Evolutionary conservation across 1,284 basidiomycete genomes (phyloP), one percentile per base, ranked within the genome.

Genomic region (Phlebopus sp.): DNA sequence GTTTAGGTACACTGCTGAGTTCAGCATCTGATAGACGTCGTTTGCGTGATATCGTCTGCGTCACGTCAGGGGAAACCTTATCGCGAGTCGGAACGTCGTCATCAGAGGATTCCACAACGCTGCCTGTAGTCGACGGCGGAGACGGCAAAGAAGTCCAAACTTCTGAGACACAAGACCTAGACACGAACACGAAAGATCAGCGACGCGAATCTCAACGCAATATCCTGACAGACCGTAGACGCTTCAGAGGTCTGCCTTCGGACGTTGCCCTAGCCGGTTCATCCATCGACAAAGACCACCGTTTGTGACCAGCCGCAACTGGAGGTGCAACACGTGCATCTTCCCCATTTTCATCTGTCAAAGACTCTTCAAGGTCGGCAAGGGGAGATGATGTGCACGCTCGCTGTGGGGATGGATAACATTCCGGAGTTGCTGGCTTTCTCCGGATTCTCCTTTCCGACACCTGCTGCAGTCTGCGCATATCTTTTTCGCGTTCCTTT

Each of bases 1-100:
- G 57, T 37, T 69, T 69, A 3, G 58, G 39, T 29, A 44, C 13
- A 0, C 31, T 40, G 4, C 49, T 27, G 0, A 18, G 36, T 10
- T 61, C 62, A 1, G 51, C 43, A 5, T 69, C 64, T 4, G 71
- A 73, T 10, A 69, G 44, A 7, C 61, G 59, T 35, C 71, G 65
- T 46, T 73, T 71, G 25, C 58, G 56, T 19, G 54, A 36, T 19
- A 21, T 10, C 3, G 37, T 1, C 6, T 15, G 19, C 18, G 15
- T 17, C 21, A 23, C 15, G 9, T 39, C 8, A 21, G 2, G 17
- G 25, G 8, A 3, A 4, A 8, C 13, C 23, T 11, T n/a, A 38
- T 38, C 4, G 11, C 7, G 10, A 21, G 36, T 1, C 5, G 36
- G 19, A 2, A 18, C 7, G 3, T 38, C 18, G 5, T 39, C 8